phyloP scores from a whole-genome alignment of 176 grass and related monocot genomes.

The Oryza meyeriana region DNA sequence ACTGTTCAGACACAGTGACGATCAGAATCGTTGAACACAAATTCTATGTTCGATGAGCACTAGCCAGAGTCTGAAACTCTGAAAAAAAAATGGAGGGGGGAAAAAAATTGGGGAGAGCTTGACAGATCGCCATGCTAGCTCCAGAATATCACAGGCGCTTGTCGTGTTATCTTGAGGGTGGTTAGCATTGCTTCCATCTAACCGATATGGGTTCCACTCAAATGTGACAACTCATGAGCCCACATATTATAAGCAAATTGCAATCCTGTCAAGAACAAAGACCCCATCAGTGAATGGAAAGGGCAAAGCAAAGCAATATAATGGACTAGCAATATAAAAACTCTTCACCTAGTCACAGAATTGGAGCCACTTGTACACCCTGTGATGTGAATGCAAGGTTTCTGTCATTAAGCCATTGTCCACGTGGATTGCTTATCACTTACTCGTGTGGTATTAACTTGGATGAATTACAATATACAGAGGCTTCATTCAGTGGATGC shows the following conservation, averaged over 20 bases:
- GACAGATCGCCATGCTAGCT: not conserved
- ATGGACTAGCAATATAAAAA: not conserved
- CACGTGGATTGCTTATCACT: conserved; percentile 31
- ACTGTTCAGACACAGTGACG: conserved; percentile 12
- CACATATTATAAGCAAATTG: conserved; percentile 42
- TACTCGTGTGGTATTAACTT: not conserved
- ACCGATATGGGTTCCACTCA: conserved; percentile 50
- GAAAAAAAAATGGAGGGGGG: not conserved
- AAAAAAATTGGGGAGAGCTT: not conserved
- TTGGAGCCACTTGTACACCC: conserved; percentile 33
- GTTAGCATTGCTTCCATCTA: conserved; percentile 57
- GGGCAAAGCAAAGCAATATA: conserved; percentile 1
- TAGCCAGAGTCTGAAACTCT: not conserved
- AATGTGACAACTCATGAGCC: conserved; percentile 46
- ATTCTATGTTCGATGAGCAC: not conserved
- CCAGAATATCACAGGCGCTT: conserved; percentile 36
- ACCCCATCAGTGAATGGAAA: conserved; percentile 25
- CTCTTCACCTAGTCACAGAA: conserved; percentile 27
- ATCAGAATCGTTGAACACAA: conserved; percentile 27
- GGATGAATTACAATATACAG: not conserved
- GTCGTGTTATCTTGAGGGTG: conserved; percentile 39
- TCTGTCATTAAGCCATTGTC: conserved; percentile 24
- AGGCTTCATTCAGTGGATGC: not conserved
- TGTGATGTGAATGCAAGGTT: conserved; percentile 9
- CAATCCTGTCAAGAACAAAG: conserved; percentile 33